These are phyloP conservation scores for Silene coronaria DNA, from an alignment of 179 eudicot genomes.

Conservation along the genomic window DNA sequence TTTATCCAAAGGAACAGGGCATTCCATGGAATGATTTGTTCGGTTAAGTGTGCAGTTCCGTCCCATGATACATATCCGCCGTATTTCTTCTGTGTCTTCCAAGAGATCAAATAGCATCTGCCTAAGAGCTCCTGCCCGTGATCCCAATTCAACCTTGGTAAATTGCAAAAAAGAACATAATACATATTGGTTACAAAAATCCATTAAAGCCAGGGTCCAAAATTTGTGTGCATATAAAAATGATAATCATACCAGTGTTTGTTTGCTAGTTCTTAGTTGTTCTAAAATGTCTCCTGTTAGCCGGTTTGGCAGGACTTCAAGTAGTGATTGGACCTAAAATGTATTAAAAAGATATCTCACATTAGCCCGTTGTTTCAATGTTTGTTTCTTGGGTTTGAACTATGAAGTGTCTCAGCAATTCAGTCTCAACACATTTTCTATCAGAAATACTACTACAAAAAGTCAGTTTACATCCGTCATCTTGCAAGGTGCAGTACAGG, in stretches of 20 bases:
- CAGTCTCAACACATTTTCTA: neutral
- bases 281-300: conserved; percentile 77
- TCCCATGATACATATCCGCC: conserved; percentile 86
- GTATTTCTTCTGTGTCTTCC: conserved; percentile 88
- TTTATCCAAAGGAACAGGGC: conserved; percentile 72
- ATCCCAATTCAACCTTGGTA: conserved; percentile 80
- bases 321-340: conserved; percentile 71
- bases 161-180: neutral
- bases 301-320: conserved; percentile 86
- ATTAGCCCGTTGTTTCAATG: neutral
- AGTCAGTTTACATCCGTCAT: neutral
- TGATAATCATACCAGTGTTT: conserved; percentile 55
- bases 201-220: neutral
- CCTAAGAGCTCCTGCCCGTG: conserved; percentile 82
- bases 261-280: conserved; percentile 92
- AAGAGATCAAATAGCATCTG: conserved; percentile 96
- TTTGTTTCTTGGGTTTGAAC: neutral
- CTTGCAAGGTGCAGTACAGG: conserved; percentile 4
- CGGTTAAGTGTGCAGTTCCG: conserved; percentile 66
- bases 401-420: neutral
- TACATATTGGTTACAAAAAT: neutral
- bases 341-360: conserved; percentile 13
- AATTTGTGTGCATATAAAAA: neutral
- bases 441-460: neutral
- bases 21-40: conserved; percentile 50